phyloP scores from a whole-genome alignment of 1,139 yeast species.

The Geotrichum bryndzae region DNA sequence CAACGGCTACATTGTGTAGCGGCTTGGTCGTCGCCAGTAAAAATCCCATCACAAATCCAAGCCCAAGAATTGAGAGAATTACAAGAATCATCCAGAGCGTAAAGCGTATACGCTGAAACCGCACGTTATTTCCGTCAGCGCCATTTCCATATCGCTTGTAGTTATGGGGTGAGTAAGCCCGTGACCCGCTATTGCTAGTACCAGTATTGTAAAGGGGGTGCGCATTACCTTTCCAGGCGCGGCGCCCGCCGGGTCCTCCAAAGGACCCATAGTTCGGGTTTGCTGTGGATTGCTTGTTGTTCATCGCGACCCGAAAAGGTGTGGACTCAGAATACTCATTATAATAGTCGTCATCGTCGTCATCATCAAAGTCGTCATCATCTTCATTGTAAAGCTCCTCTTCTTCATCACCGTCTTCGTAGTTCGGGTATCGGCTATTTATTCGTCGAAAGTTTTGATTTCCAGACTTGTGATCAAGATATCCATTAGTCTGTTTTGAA shows the following conservation, averaged over 20 bases:
- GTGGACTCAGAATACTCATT: conserved; percentile 29
- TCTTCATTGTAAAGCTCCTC: conserved; percentile 21
- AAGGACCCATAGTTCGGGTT: background rate
- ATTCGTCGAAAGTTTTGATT: conserved; percentile 3
- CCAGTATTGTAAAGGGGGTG: background rate
- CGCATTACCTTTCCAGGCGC: background rate
- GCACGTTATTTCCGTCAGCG: conserved; percentile 17
- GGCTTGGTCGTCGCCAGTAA: conserved; percentile 84
- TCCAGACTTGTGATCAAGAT: background rate
- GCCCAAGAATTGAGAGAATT: conserved; percentile 27
- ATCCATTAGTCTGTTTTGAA: background rate
- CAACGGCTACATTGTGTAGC: conserved; percentile 57
- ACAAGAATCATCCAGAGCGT: conserved; percentile 30
- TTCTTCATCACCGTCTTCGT: conserved; percentile 32
- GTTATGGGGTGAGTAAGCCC: conserved; percentile 33
- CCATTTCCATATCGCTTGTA: conserved; percentile 27
- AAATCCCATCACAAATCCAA: conserved; percentile 80
- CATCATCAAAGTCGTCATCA: conserved; percentile 23
- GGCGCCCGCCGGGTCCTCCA: background rate
- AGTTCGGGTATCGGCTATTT: conserved; percentile 13
- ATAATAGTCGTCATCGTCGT: conserved; percentile 23
- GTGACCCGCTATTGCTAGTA: conserved; percentile 5
- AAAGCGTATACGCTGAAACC: conserved; percentile 27
- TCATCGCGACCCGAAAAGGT: conserved; percentile 25
- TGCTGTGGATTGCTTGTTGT: background rate